These are phyloP conservation scores for Aspergillus brunneoviolaceus DNA, from an alignment of 2,329 filamentous ascomycete genomes.

Conservation along the genomic window DNA sequence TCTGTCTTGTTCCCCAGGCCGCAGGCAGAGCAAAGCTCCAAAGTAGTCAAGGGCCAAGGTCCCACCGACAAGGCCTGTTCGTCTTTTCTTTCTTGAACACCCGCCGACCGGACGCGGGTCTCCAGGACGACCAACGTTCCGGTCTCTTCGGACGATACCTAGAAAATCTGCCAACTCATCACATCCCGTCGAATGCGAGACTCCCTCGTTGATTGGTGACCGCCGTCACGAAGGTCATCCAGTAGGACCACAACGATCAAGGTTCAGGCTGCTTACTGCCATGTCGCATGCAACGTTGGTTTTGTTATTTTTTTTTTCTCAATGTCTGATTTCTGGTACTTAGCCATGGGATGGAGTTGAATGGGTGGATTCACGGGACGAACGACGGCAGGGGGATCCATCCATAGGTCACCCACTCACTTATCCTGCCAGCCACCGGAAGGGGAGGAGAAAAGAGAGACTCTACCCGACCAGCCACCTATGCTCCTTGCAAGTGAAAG, in stretches of 20 bases:
- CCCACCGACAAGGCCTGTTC: not conserved
- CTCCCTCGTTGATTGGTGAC: slow-evolving; percentile 6
- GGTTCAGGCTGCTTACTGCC: slow-evolving; percentile 3
- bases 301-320: not conserved
- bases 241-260: slow-evolving; percentile 1
- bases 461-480: not conserved
- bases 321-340: not conserved
- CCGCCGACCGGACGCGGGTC: not conserved
- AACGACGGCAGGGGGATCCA: not conserved
- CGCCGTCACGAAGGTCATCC: not conserved
- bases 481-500: not conserved
- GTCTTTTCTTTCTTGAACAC: not conserved
- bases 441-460: not conserved
- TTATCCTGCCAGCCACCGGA: not conserved
- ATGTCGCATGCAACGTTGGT: slow-evolving; percentile 2
- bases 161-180: slow-evolving; percentile 15
- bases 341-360: not conserved
- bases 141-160: slow-evolving; percentile 9
- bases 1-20: not conserved
- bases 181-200: slow-evolving; percentile 9
- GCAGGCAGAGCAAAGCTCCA: not conserved
- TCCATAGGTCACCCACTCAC: not conserved
- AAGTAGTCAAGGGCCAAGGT: not conserved
- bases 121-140: slow-evolving; percentile 12
- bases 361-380: not conserved